These are phyloP conservation scores for Pichia ethanolica DNA, from an alignment of 805 yeast species.

Conservation along the genomic window DNA sequence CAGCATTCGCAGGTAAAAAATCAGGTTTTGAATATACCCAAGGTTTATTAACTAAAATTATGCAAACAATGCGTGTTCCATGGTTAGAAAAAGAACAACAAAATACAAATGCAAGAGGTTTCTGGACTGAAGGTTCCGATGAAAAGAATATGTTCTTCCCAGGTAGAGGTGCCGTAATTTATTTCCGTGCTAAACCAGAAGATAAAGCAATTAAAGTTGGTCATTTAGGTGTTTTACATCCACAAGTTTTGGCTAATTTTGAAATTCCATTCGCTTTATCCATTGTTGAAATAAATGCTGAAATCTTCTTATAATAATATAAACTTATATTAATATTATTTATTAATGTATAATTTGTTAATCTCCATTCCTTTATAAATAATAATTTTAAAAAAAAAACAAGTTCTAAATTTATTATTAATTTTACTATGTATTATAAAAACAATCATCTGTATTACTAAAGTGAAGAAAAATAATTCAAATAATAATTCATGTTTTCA, in stretches of 20 bases:
- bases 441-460: too few species aligned
- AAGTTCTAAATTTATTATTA: too few species aligned
- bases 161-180: constrained; percentile 91
- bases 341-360: background rate
- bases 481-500: constrained; percentile 1
- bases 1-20: constrained; percentile 87
- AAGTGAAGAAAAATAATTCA: too few species aligned
- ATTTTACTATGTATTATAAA: too few species aligned
- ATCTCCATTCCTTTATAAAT: too few species aligned
- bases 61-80: constrained; percentile 90
- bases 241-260: constrained; percentile 78
- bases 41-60: constrained; percentile 88
- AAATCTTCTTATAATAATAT: constrained; percentile 59
- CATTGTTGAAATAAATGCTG: constrained; percentile 82
- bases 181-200: constrained; percentile 59
- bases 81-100: constrained; percentile 59
- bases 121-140: constrained; percentile 72
- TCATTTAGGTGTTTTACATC: constrained; percentile 89
- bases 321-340: background rate
- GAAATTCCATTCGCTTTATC: constrained; percentile 93
- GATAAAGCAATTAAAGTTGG: constrained; percentile 61
- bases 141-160: constrained; percentile 79
- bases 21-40: constrained; percentile 93
- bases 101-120: constrained; percentile 59
- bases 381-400: too few species aligned